Evolutionary conservation across 2,329 filamentous ascomycete genomes (phyloP).

Genomic region (Shiraia sp.): DNA sequence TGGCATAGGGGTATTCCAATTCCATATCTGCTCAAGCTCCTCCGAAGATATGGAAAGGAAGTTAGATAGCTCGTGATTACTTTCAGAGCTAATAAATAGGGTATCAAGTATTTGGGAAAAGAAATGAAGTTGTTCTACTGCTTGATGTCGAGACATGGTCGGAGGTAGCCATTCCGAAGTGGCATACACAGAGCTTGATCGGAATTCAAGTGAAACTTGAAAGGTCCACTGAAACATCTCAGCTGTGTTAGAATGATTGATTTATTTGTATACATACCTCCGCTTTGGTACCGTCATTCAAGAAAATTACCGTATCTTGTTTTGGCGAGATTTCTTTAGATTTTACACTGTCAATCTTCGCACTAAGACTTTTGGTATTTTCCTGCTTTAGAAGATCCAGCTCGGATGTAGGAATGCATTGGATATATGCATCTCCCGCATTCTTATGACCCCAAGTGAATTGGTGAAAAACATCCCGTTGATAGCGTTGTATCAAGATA

Average conservation of each 20-base stretch:
- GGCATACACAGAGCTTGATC: constrained; percentile 36
- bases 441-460: constrained; percentile 33
- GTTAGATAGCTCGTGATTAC: constrained; percentile 13
- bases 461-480: constrained; percentile 35
- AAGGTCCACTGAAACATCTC: constrained; percentile 34
- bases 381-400: constrained; percentile 20
- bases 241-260: constrained; percentile 2
- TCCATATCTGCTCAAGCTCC: constrained; percentile 54
- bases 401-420: constrained; percentile 20
- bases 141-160: constrained; percentile 49
- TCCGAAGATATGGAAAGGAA: constrained; percentile 28
- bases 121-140: constrained; percentile 48
- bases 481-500: constrained; percentile 35
- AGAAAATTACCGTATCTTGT: constrained; percentile 16
- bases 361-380: constrained; percentile 16
- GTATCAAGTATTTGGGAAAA: constrained; percentile 42
- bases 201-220: constrained; percentile 28
- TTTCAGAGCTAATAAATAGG: constrained; percentile 37
- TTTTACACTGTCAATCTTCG: constrained; percentile 17
- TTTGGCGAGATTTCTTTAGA: constrained; percentile 14
- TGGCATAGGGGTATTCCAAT: constrained; percentile 52
- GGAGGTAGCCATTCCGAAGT: constrained; percentile 49
- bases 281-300: constrained; percentile 35
- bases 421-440: constrained; percentile 9
- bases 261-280: constrained; percentile 22